A percentile compares a stretch with the other conserved stretches of the same genome.
Evolutionary conservation across 1,284 basidiomycete genomes (phyloP).

Genomic region (Exobasidium rhododendri): DNA sequence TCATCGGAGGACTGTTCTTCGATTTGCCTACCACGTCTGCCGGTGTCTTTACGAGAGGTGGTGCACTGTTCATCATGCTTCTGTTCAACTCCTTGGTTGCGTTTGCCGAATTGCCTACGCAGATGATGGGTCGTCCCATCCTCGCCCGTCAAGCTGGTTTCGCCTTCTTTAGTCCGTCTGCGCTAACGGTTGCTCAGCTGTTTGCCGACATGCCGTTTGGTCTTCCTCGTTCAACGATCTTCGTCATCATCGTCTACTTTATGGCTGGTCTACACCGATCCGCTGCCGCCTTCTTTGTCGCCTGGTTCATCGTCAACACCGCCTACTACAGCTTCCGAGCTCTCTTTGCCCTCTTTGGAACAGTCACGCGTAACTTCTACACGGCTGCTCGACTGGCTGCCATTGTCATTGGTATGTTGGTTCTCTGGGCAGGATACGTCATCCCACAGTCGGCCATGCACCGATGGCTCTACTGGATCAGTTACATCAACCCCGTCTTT

Average conservation of each 20-base stretch:
- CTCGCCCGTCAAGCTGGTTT: conserved; percentile 35
- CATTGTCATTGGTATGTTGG: conserved; percentile 36
- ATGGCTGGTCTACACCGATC: conserved; percentile 32
- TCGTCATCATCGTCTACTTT: conserved; percentile 55
- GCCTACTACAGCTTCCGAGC: conserved; percentile 41
- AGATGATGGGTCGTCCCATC: conserved; percentile 41
- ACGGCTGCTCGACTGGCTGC: conserved; percentile 40
- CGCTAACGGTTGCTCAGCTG: conserved; percentile 38
- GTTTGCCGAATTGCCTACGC: conserved; percentile 38
- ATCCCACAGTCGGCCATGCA: conserved; percentile 64
- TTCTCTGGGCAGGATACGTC: conserved; percentile 42
- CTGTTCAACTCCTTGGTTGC: conserved; percentile 58
- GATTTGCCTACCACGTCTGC: conserved; percentile 27
- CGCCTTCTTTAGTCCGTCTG: conserved; percentile 52
- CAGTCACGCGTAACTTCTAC: conserved; percentile 35
- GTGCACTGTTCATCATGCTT: conserved; percentile 58
- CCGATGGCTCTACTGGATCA: conserved; percentile 76
- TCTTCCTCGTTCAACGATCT: conserved; percentile 55
- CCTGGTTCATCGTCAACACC: conserved; percentile 60
- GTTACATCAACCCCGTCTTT: conserved; percentile 57
- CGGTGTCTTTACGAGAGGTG: conserved; percentile 43
- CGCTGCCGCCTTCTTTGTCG: conserved; percentile 56
- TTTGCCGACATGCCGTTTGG: conserved; percentile 56
- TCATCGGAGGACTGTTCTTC: conserved; percentile 77
- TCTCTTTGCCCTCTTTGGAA: conserved; percentile 39